These are phyloP conservation scores for Colletotrichum abscissum DNA, from an alignment of 2,329 filamentous ascomycete genomes.

Conservation along the genomic window DNA sequence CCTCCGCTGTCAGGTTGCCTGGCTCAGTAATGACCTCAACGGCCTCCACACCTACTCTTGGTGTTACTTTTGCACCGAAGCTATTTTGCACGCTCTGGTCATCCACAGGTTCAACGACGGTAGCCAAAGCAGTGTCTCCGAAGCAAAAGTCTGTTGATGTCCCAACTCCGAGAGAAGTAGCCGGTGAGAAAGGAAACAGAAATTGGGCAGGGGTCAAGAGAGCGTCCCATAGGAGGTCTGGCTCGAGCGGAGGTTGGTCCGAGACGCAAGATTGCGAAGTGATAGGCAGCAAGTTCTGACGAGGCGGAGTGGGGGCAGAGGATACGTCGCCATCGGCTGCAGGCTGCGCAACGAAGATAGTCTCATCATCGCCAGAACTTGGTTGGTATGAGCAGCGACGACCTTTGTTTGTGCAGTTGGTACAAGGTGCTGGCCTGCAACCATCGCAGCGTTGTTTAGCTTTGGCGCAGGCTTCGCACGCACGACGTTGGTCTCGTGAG, in stretches of 20 bases:
- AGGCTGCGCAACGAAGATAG: not conserved
- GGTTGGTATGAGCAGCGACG: constrained; percentile 1
- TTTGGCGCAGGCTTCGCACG: constrained; percentile 10
- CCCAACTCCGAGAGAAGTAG: not conserved
- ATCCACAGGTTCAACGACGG: not conserved
- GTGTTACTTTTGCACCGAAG: not conserved
- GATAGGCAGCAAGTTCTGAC: not conserved
- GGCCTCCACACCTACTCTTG: not conserved
- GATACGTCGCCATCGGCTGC: not conserved
- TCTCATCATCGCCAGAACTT: not conserved
- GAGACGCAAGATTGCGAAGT: not conserved
- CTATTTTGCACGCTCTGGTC: not conserved
- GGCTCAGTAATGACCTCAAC: not conserved
- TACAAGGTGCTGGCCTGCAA: constrained; percentile 4
- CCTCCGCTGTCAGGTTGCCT: not conserved
- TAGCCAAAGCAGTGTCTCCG: not conserved
- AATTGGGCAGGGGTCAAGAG: constrained; percentile 5
- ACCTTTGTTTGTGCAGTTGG: constrained; percentile 8
- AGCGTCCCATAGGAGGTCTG: constrained; percentile 2
- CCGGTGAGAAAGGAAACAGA: constrained; percentile 8
- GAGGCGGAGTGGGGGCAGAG: not conserved
- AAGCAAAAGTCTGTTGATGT: not conserved
- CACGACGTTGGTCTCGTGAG: constrained; percentile 7
- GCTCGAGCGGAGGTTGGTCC: not conserved
- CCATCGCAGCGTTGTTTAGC: constrained; percentile 10